phyloP scores from a whole-genome alignment of 305 asterid genomes.

The Fraxinus nigra region DNA sequence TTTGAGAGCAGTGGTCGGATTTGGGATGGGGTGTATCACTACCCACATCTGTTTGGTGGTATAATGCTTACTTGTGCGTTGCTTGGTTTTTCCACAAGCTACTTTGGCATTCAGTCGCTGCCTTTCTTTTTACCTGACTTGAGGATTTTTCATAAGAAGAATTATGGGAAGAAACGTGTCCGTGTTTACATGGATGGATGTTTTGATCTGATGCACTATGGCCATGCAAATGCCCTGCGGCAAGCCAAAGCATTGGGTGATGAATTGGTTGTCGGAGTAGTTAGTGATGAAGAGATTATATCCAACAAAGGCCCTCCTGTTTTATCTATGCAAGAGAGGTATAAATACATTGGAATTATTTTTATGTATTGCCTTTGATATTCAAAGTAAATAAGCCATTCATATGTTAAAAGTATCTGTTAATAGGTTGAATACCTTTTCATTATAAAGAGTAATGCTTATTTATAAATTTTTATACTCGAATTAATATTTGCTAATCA shows the following conservation, averaged over 20 bases:
- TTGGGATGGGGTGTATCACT: slow-evolving; percentile 70
- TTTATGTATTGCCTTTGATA: not conserved
- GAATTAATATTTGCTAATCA: not conserved
- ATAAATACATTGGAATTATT: not conserved
- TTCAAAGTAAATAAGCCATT: not conserved
- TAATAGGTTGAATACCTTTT: not conserved
- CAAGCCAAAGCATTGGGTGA: slow-evolving; percentile 93
- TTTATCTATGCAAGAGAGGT: slow-evolving; percentile 91
- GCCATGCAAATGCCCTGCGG: slow-evolving; percentile 93
- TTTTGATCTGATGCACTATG: slow-evolving; percentile 95
- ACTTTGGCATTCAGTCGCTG: slow-evolving; percentile 69
- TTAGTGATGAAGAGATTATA: slow-evolving; percentile 87
- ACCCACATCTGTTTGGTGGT: slow-evolving; percentile 83
- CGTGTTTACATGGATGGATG: slow-evolving; percentile 99
- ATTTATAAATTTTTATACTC: not conserved
- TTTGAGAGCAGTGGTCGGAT: slow-evolving; percentile 71
- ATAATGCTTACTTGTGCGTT: slow-evolving; percentile 89
- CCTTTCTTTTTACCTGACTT: slow-evolving; percentile 63
- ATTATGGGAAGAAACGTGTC: slow-evolving; percentile 48
- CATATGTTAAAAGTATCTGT: not conserved
- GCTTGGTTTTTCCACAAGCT: slow-evolving; percentile 80
- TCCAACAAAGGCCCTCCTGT: slow-evolving; percentile 91
- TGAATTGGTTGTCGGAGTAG: slow-evolving; percentile 87
- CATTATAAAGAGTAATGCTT: not conserved
- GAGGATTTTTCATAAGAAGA: slow-evolving; percentile 57